phyloP scores from a whole-genome alignment of 331 rosid species.

The Dryas integrifolia region DNA sequence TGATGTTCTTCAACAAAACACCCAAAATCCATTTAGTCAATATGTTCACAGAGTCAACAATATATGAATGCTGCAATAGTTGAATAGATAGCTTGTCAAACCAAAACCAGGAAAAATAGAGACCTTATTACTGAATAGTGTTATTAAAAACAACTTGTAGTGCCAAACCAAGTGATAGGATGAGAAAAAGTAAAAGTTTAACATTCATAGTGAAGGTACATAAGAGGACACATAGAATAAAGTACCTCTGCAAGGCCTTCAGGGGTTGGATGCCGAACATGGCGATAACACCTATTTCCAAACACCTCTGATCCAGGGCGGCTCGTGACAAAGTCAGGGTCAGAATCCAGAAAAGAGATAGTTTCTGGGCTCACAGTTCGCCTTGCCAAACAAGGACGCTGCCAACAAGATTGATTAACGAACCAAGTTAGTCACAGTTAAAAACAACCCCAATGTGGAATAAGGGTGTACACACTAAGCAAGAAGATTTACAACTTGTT shows the following conservation, averaged over 20 bases:
- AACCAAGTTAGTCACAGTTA: constrained; percentile 19
- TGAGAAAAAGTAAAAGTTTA: neutral
- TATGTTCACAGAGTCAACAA: neutral
- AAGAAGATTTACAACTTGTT: neutral
- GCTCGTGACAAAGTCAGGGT: constrained; percentile 47
- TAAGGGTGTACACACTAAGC: neutral
- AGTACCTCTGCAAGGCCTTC: constrained; percentile 81
- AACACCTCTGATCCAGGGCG: constrained; percentile 48
- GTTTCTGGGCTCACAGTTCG: constrained; percentile 53
- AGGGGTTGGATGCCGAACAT: constrained; percentile 59
- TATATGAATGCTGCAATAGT: neutral
- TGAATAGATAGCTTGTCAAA: neutral
- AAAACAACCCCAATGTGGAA: neutral
- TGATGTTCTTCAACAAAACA: neutral
- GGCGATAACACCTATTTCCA: constrained; percentile 53
- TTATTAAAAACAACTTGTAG: neutral
- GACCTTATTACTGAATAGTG: neutral
- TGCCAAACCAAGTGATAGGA: neutral
- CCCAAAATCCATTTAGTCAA: neutral
- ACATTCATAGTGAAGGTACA: neutral
- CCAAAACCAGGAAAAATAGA: neutral
- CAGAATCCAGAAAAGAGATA: constrained; percentile 55
- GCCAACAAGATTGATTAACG: constrained; percentile 30
- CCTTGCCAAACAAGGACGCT: constrained; percentile 70
- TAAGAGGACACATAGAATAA: neutral